These are phyloP conservation scores for Thyridium curvatum DNA, from an alignment of 2,329 filamentous ascomycete genomes.

Conservation along the genomic window DNA sequence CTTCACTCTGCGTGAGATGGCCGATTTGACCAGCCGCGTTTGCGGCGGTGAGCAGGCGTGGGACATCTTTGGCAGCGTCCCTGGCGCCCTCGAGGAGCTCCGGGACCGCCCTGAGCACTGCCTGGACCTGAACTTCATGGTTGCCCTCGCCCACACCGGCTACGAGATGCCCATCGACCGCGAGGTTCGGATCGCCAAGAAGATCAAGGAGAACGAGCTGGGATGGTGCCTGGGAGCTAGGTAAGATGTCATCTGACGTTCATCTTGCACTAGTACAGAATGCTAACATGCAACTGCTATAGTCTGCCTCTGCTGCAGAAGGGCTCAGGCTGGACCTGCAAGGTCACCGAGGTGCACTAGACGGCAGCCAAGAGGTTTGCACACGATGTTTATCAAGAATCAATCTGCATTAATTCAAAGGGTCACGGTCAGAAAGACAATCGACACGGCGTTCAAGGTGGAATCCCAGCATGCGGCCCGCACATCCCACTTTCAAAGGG, in stretches of 20 bases:
- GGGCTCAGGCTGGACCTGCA: constrained; percentile 85
- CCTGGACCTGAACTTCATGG: constrained; percentile 94
- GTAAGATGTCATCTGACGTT: constrained; percentile 48
- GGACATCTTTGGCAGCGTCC: constrained; percentile 73
- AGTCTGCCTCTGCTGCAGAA: constrained; percentile 80
- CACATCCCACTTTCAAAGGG: too few relatives aligned
- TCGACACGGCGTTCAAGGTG: too few relatives aligned
- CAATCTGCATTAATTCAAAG: not conserved
- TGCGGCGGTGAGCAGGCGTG: constrained; percentile 73
- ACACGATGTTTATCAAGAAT: not conserved
- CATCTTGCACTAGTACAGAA: not conserved
- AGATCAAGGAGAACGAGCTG: constrained; percentile 93
- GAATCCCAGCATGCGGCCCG: too few relatives aligned
- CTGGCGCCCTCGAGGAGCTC: constrained; percentile 75
- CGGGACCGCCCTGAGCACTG: constrained; percentile 81
- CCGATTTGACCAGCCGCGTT: constrained; percentile 77
- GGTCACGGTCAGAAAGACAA: not conserved
- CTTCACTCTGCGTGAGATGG: constrained; percentile 86
- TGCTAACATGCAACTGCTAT: constrained; percentile 1
- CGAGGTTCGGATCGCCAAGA: constrained; percentile 97
- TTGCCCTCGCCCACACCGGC: constrained; percentile 84
- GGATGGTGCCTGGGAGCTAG: constrained; percentile 97
- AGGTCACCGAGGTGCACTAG: constrained; percentile 67
- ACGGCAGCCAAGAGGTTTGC: not conserved
- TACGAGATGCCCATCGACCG: constrained; percentile 97